Base-by-base conservation (phyloP, 1,284 basidiomycete genomes). In the Mycena citricolor region DNA sequence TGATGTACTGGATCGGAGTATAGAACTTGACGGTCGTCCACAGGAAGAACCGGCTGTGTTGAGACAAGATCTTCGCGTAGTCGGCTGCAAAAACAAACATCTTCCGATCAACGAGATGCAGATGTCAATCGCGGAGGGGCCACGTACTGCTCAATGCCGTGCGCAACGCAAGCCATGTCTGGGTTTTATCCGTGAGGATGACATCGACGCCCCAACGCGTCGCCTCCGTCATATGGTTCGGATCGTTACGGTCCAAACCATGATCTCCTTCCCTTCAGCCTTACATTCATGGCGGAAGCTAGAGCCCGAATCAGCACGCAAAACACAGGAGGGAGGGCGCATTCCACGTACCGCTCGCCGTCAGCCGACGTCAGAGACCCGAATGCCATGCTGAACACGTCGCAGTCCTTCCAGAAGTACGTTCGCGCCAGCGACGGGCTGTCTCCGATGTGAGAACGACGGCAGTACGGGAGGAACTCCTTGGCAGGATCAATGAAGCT, bases 181-280 rank as follows among this genome's bases (percentile, higher is more conserved):
- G 77, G 5, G 92, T 92, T 47, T 79, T 70, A 54, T 99, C 95
- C 4, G 93, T 95, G 52, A 99, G 77, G 54, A 99, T 89, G 8
- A 83, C 92, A 58, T 87, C 81, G 16, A 91, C 88, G 49, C 82
- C 90, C 95, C 94, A 97, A 54, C 92, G 74, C 14, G 88, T 86
- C 49, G 91, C 92, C 78, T 97, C 90, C 71, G 95, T 87, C 94
- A 99, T 97, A 62, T 95, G 86, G 48, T 83, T 81, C 8, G 83
- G 81, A 35, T 86, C 78, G 63, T 98, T 99, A 98, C 94, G 0
- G 95, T 99, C 97, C 97, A 99, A 10, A 94, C 91, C 79, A 94
- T 86, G 34, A 97, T 59, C 57, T 79, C 79, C 77, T 99, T 99
- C 17, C 87, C 87, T 1, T 79, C 83, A 13, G 61, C 68, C 61